These are phyloP conservation scores for Penicillium canariense DNA, from an alignment of 495 filamentous ascomycete species.

Conservation along the genomic window DNA sequence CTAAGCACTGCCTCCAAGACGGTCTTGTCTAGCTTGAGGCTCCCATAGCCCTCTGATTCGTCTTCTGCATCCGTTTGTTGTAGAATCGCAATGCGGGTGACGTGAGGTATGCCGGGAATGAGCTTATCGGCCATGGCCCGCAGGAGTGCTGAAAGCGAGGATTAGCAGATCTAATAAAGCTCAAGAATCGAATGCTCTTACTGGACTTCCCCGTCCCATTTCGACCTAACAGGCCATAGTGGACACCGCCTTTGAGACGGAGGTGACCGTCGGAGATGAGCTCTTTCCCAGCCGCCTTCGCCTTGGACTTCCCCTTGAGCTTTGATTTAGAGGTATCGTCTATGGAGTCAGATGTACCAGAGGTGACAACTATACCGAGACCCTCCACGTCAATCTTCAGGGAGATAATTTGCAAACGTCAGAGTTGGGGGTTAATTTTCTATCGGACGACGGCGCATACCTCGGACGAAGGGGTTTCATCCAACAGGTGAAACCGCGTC, in stretches of 20 bases:
- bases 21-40: constrained; percentile 25
- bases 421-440: constrained; percentile 1
- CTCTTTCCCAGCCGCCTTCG: constrained; percentile 56
- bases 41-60: constrained; percentile 15
- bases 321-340: constrained; percentile 36
- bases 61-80: constrained; percentile 60
- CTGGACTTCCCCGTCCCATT: constrained; percentile 84
- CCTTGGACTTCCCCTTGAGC: constrained; percentile 52
- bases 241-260: constrained; percentile 63
- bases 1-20: constrained; percentile 69
- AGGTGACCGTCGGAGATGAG: constrained; percentile 66
- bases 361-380: constrained; percentile 59
- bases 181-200: constrained; percentile 31
- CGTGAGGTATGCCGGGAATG: constrained; percentile 72
- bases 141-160: constrained; percentile 53
- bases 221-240: constrained; percentile 72
- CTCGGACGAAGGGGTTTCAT: constrained; percentile 42
- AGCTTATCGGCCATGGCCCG: constrained; percentile 73
- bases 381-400: constrained; percentile 65
- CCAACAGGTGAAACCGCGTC: constrained; percentile 44
- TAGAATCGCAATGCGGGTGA: constrained; percentile 64
- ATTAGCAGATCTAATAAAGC: background rate
- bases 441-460: constrained; percentile 13
- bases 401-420: background rate
- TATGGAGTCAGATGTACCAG: constrained; percentile 25